Base-by-base conservation (phyloP, 2,329 filamentous ascomycete species). In the Diaporthe sp. region DNA sequence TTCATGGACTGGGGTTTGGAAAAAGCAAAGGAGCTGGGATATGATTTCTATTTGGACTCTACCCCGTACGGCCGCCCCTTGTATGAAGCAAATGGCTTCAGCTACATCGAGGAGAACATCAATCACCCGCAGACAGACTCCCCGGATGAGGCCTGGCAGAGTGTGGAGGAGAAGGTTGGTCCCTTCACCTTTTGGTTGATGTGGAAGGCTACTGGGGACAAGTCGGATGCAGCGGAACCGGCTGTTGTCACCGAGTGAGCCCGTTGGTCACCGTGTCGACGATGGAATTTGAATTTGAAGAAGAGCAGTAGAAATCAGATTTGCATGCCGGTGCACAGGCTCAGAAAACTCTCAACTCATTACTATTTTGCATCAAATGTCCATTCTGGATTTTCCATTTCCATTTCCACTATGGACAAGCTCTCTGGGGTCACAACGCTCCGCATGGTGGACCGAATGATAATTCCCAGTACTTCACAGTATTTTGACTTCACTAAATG, bases 131-230 rank as follows among this genome's bases (percentile, higher is more conserved):
- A 51, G 22, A 80, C 75, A 3, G 76, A 79, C 3, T 61, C 68
- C 9, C 78, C 78, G 2, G 79, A 81, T 61, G 78, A 79, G 2
- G 51, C 73, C 3, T 81, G 80, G 79, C 79, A 78, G 53, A 77
- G 78, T 42, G 53, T 77, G 0, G 86, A 88, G 53, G 80, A 84
- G 2, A 84, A 87, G 77, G 84, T 87, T 28, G 82, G 84, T 0
- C 83, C 83, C 1, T 79, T 78, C n/a, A 79, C 77, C 4, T 80
- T 74, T n/a, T 79, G 73, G 71, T 72, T 78, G n/a, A 80, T 80
- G 79, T 75, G 76, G 75, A 75, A 75, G 53, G 73, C 77, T 4
- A 74, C 73, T 68, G 74, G 75, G 8, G 77, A 76, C 2, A 72
- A 74, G 4, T 74, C 77, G 17, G 74, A 75, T n/a, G 72, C n/a